phyloP scores from a whole-genome alignment of 768 basidiomycete species.

The Xerocomellus chrysenteron region DNA sequence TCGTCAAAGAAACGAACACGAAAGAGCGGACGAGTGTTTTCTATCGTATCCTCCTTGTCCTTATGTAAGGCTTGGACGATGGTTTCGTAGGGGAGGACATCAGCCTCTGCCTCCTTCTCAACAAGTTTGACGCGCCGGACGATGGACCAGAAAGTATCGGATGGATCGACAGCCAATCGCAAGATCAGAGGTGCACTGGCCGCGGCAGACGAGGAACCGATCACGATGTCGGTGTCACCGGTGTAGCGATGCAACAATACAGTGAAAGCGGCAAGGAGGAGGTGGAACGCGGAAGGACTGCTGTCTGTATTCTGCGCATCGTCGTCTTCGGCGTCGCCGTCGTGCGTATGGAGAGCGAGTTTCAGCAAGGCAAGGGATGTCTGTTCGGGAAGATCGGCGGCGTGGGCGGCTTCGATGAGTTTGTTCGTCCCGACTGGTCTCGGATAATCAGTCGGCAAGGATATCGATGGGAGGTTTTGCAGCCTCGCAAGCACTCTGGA shows the following conservation, averaged over 20 bases:
- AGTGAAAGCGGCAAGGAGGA: slow-evolving; percentile 88
- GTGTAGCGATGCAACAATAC: slow-evolving; percentile 93
- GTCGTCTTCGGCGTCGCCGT: slow-evolving; percentile 48
- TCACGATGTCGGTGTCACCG: slow-evolving; percentile 89
- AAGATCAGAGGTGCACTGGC: slow-evolving; percentile 80
- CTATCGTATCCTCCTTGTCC: slow-evolving; percentile 58
- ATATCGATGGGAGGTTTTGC: slow-evolving; percentile 82
- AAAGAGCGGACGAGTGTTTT: slow-evolving; percentile 65
- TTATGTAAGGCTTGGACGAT: slow-evolving; percentile 68
- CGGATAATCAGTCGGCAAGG: slow-evolving; percentile 95
- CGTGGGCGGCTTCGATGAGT: slow-evolving; percentile 82
- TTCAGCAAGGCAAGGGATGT: slow-evolving; percentile 79
- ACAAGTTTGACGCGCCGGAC: slow-evolving; percentile 82
- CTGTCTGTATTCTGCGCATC: slow-evolving; percentile 39
- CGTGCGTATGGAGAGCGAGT: slow-evolving; percentile 72
- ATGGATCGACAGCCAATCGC: slow-evolving; percentile 76
- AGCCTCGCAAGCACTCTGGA: slow-evolving; percentile 62
- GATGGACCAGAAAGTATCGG: slow-evolving; percentile 87
- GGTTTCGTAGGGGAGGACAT: slow-evolving; percentile 78
- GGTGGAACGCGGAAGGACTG: slow-evolving; percentile 82
- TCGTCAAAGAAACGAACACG: slow-evolving; percentile 97
- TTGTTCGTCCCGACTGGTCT: slow-evolving; percentile 70
- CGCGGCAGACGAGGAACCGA: slow-evolving; percentile 81
- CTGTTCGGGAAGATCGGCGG: slow-evolving; percentile 67
- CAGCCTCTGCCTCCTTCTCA: slow-evolving; percentile 78